A percentile compares a stretch with the other conserved stretches of the same genome.
Conservation (phyloP, 2,329 filamentous ascomycete genomes). For the Aspergillus unguis region DNA sequence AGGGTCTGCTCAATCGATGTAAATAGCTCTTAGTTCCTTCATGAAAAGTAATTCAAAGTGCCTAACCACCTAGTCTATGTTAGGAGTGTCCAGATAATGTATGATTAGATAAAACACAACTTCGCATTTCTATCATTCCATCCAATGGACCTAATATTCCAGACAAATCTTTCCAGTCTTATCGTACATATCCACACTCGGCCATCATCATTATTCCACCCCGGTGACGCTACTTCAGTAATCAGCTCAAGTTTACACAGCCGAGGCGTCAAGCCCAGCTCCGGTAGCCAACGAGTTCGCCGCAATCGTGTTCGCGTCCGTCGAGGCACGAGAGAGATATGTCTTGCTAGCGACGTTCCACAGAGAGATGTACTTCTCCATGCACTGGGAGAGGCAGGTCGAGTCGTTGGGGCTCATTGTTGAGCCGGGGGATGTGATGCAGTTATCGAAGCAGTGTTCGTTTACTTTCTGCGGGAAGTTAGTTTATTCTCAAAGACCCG, state of each 20-base stretch:
- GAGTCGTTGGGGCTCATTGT: constrained; percentile 66
- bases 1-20: constrained; percentile 23
- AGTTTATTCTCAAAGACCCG: neutral
- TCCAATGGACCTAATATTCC: neutral
- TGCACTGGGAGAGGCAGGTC: constrained; percentile 69
- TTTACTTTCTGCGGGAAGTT: constrained; percentile 64
- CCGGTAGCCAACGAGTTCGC: constrained; percentile 19
- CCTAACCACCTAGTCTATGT: neutral
- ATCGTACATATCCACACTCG: neutral
- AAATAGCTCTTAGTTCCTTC: constrained; percentile 15
- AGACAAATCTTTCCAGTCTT: neutral
- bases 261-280: constrained; percentile 4
- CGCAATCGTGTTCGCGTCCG: constrained; percentile 55
- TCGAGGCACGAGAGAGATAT: constrained; percentile 57
- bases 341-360: constrained; percentile 72
- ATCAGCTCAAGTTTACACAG: neutral
- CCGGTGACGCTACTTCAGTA: neutral
- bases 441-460: constrained; percentile 76
- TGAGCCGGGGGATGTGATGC: constrained; percentile 64
- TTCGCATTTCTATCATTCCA: neutral
- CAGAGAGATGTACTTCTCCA: constrained; percentile 79
- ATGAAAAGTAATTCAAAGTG: constrained; percentile 17
- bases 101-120: too few relatives aligned
- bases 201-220: too few relatives aligned
- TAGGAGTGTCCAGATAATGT: too few relatives aligned